Conservation (phyloP, 176 grass and related monocot genomes). For the barley (Hordeum vulgare) region DNA sequence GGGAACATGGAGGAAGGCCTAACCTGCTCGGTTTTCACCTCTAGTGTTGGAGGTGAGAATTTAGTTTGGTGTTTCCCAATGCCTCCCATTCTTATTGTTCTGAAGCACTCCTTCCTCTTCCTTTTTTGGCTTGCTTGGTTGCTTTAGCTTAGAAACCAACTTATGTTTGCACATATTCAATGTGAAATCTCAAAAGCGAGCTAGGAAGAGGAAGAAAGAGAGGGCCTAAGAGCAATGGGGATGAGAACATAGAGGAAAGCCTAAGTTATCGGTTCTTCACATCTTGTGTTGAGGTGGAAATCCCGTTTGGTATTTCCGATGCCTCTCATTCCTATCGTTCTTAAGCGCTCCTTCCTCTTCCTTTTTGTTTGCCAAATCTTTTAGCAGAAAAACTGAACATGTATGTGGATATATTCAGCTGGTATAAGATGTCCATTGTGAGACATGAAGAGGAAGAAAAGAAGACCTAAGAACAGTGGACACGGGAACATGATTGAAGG, state of each 20-base stretch:
- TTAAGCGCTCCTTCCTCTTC: constrained; percentile 18
- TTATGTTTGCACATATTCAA: too few relatives aligned
- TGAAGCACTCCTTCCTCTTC: not conserved
- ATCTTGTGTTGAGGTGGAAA: not conserved
- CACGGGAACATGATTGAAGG: too few relatives aligned
- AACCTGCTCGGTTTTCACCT: not conserved
- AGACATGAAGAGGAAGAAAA: too few relatives aligned
- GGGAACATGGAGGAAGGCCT: not conserved
- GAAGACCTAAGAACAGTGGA: too few relatives aligned
- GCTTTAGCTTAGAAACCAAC: too few relatives aligned
- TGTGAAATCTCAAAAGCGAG: too few relatives aligned
- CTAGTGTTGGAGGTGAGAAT: not conserved
- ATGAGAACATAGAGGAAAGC: constrained; percentile 19
- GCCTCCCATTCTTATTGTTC: not conserved
- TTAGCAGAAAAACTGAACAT: not conserved
- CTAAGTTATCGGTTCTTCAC: not conserved
- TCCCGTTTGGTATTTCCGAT: constrained; percentile 9
- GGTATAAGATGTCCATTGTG: too few relatives aligned
- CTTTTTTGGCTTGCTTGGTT: not conserved
- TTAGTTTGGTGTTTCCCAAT: not conserved
- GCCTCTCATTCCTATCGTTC: constrained; percentile 20
- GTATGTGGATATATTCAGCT: too few relatives aligned
- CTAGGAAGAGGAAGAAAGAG: not conserved
- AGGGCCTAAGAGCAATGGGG: constrained; percentile 18
- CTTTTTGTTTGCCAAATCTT: not conserved